A percentile compares a stretch with the other conserved stretches of the same genome.
phyloP scores from a whole-genome alignment of 129 eudicot genomes.

The Flaveria linearis region DNA sequence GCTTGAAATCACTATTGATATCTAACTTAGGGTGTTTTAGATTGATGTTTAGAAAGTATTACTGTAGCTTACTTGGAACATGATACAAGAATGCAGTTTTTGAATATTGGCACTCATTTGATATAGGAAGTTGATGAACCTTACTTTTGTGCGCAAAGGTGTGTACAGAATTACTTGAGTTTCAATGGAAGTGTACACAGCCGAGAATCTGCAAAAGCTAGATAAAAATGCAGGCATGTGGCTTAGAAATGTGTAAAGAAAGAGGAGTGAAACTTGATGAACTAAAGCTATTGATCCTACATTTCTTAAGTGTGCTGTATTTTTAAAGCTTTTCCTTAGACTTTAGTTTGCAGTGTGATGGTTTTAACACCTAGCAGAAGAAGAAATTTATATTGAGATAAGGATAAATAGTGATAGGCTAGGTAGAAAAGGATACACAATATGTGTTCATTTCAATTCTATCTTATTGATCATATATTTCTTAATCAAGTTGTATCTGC shows the following conservation, averaged over 20 bases:
- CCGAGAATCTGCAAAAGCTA: not conserved
- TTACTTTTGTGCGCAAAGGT: not conserved
- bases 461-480: not conserved
- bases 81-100: not conserved
- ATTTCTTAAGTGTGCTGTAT: not conserved
- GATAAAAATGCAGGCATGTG: not conserved
- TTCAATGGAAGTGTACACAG: not conserved
- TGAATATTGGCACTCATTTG: not conserved
- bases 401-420: not conserved
- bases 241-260: not conserved
- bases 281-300: not conserved
- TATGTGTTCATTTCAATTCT: not conserved
- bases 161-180: not conserved
- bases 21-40: not conserved
- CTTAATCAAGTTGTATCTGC: not conserved
- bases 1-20: not conserved
- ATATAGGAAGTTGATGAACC: not conserved
- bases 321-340: not conserved
- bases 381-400: not conserved
- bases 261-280: not conserved
- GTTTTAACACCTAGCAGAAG: not conserved
- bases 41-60: not conserved
- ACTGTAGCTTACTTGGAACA: not conserved
- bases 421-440: not conserved
- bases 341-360: not conserved